phyloP scores from a whole-genome alignment of 139 green algal genomes.

The Chlamydomonas applanata region DNA sequence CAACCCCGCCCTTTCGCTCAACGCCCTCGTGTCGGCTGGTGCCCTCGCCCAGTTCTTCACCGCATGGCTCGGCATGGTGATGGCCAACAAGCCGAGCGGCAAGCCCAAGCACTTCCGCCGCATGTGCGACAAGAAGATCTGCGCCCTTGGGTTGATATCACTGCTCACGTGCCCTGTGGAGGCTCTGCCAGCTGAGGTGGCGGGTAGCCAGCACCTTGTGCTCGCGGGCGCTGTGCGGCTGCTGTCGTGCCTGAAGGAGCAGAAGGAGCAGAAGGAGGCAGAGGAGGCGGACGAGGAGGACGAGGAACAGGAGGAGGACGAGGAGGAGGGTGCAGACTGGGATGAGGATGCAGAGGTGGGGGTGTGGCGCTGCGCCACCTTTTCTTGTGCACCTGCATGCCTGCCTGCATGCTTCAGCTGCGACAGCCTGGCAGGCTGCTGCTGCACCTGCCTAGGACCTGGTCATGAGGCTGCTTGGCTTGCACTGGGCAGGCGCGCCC shows the following conservation, averaged over 20 bases:
- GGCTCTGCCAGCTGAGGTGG: conserved; percentile 58
- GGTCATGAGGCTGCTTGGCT: too few species aligned
- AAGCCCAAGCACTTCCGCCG: conserved; percentile 68
- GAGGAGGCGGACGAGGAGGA: conserved; percentile 7
- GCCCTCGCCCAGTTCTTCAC: conserved; percentile 50
- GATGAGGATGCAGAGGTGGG: conserved; percentile 33
- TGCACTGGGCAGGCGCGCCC: too few species aligned
- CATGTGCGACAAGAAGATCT: conserved; percentile 80
- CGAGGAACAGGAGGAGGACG: conserved; percentile 29
- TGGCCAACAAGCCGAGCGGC: conserved; percentile 32
- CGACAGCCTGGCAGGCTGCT: too few species aligned
- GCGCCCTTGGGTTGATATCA: conserved; percentile 62
- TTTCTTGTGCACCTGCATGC: too few species aligned
- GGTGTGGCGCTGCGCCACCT: too few species aligned
- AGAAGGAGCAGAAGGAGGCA: conserved; percentile 31
- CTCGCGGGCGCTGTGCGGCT: conserved; percentile 38
- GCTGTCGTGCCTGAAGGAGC: conserved; percentile 44
- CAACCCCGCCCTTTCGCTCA: conserved; percentile 74
- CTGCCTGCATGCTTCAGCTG: too few species aligned
- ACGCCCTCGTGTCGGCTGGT: conserved; percentile 26
- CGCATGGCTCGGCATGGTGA: conserved; percentile 69
- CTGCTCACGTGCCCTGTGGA: conserved; percentile 58
- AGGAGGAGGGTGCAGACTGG: conserved; percentile 30
- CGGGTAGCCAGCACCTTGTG: conserved; percentile 45
- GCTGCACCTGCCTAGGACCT: too few species aligned